phyloP scores from a whole-genome alignment of 345 rosid species.

The Melastoma malabathricum region DNA sequence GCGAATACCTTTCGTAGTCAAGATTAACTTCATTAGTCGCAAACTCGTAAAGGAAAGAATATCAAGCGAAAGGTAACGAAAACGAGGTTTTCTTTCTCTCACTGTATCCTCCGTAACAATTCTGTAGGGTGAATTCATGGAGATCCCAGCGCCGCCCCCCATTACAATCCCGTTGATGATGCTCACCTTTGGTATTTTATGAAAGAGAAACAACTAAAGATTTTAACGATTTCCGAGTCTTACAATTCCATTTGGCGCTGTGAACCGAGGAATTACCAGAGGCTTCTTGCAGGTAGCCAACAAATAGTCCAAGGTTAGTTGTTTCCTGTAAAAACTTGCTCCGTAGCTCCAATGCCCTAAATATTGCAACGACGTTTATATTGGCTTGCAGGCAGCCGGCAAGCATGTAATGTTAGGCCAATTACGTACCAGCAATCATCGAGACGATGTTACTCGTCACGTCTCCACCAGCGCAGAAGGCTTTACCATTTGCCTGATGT shows the following conservation, averaged over 20 bases:
- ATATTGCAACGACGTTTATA: no score
- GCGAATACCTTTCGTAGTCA: slow-evolving; percentile 18
- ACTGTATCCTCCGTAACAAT: slow-evolving; percentile 8
- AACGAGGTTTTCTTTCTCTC: not conserved
- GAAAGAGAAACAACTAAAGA: not conserved
- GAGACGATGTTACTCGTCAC: no score
- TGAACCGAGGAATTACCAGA: slow-evolving; percentile 2
- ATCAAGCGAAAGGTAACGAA: no score
- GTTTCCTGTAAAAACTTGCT: slow-evolving; percentile 11
- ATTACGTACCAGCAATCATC: no score
- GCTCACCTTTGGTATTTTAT: slow-evolving; percentile 1
- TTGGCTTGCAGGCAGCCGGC: no score
- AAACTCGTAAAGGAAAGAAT: no score
- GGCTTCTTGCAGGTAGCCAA: slow-evolving; percentile 11
- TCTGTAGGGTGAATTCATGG: slow-evolving; percentile 6
- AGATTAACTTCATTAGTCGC: no score
- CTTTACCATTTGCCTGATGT: no score
- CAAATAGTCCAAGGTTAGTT: slow-evolving; percentile 3
- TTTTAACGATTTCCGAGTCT: not conserved
- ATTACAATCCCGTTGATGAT: slow-evolving; percentile 8
- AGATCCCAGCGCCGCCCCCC: slow-evolving; percentile 14
- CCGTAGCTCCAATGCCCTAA: slow-evolving; percentile 17
- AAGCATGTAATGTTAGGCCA: no score
- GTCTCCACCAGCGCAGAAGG: no score
- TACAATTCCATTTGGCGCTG: not conserved